Percentiles rank a stretch among this genome's conserved stretches.
phyloP scores from a whole-genome alignment of 1,284 basidiomycete species.

The Tausonia pullulans region DNA sequence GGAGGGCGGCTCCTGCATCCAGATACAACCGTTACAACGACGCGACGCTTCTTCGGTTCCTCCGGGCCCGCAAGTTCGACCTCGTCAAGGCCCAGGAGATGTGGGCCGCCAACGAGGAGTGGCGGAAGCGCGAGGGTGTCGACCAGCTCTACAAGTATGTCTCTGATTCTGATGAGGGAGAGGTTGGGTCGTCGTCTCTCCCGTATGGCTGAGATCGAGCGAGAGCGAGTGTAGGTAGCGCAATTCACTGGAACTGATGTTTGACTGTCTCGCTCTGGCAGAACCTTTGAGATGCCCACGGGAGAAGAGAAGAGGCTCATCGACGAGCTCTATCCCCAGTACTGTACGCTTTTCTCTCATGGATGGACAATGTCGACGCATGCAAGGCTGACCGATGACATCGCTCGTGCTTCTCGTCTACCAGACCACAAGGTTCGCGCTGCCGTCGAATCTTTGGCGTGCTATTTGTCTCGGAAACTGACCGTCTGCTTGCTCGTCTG shows the following conservation, averaged over 20 bases:
- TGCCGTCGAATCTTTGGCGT: conserved; percentile 15
- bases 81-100: conserved; percentile 69
- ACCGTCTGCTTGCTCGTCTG: neutral
- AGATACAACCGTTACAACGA: conserved; percentile 64
- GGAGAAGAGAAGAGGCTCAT: conserved; percentile 62
- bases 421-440: conserved; percentile 12
- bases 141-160: conserved; percentile 74
- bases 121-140: conserved; percentile 80
- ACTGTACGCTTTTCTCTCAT: conserved; percentile 33
- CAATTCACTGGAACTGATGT: too few species aligned
- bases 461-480: neutral
- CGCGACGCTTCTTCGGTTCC: conserved; percentile 68
- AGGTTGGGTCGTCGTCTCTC: neutral
- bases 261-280: conserved; percentile 26
- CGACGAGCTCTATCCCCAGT: conserved; percentile 90
- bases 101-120: conserved; percentile 72
- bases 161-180: neutral
- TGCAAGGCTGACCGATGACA: neutral
- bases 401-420: neutral
- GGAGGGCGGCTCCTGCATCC: conserved; percentile 27
- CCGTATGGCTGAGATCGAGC: too few species aligned
- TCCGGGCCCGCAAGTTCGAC: conserved; percentile 90
- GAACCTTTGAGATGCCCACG: conserved; percentile 72
- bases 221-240: too few species aligned
- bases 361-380: neutral